These are phyloP conservation scores for Heliocybe sulcata DNA, from an alignment of 1,284 basidiomycete genomes.

Conservation along the genomic window DNA sequence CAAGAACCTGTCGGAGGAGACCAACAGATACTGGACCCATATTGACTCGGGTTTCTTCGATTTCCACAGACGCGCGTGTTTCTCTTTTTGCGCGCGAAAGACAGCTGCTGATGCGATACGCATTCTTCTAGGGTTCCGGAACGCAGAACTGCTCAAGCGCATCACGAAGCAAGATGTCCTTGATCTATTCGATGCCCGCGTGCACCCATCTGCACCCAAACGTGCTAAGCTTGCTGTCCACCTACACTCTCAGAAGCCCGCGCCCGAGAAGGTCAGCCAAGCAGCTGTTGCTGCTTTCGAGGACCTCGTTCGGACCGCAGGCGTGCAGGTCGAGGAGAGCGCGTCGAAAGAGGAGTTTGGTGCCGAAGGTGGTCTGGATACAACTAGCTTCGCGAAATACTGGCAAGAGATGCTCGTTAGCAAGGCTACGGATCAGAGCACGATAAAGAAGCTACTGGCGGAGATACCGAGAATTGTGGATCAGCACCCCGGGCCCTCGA, in stretches of 20 bases:
- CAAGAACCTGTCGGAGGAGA: constrained; percentile 69
- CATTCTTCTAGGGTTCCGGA: constrained; percentile 44
- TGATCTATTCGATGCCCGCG: constrained; percentile 62
- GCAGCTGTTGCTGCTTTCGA: constrained; percentile 64
- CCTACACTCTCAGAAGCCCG: constrained; percentile 62
- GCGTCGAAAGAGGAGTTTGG: constrained; percentile 36
- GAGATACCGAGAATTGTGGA: constrained; percentile 47
- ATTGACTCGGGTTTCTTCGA: constrained; percentile 75
- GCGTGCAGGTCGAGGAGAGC: constrained; percentile 45
- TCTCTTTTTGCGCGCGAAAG: constrained; percentile 18
- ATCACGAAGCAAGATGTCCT: constrained; percentile 78
- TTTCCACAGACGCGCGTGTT: constrained; percentile 56
- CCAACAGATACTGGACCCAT: constrained; percentile 58
- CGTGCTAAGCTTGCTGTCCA: constrained; percentile 83
- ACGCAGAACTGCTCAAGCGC: constrained; percentile 55
- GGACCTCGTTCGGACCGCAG: constrained; percentile 40
- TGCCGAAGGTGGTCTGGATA: constrained; percentile 36
- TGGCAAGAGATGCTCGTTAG: constrained; percentile 50
- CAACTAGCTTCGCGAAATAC: constrained; percentile 41
- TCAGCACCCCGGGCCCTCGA: constrained; percentile 32
- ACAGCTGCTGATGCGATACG: constrained; percentile 2
- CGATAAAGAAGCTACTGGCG: constrained; percentile 41
- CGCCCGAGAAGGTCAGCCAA: constrained; percentile 53
- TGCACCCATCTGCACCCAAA: constrained; percentile 64
- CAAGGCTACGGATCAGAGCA: constrained; percentile 26